Base-by-base conservation (phyloP, 2,329 filamentous ascomycete species). In the Exophiala alcalophila region DNA sequence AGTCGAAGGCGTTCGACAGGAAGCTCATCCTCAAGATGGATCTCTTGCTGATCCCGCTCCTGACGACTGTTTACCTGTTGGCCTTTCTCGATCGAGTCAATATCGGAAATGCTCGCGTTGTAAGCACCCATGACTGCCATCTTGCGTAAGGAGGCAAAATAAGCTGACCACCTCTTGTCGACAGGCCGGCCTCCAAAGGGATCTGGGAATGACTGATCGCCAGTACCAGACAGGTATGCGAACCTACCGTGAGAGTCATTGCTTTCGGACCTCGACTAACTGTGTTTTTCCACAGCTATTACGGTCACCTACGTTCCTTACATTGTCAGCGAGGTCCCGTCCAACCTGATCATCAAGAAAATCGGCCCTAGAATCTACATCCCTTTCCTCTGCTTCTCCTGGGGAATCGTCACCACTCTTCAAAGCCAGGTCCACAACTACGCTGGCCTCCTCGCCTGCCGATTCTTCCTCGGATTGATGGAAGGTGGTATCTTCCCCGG, bases 11-110 rank as follows among this genome's bases (percentile, higher is more conserved):
- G 15, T 29, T 40, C 19, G 47, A 52, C 25, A 12, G 24, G 14
- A 39, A 39, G 26, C n/a, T 39, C 23, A 11, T 28, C 42, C 19
- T 41, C 15, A 84, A 81, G 64, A 80, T 90, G 59, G 85, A 90
- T 61, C 61, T 79, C 53, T 78, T 76, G 53, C 73, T 83, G 15
- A 64, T 83, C 5, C 80, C 80, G 0, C 61, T 81, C 4, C 68
- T 84, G n/a, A 72, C 78, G 0, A 57, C 83, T 1, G 64, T 84
- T 1, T 83, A 83, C 52, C 67, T 84, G 10, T 82, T 77, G 62
- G 83, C 80, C 1, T 76, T 76, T 51, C 67, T 77, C 40, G 82
- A 86, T 60, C 73, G 83, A 30, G 83, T 81, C 11, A 86, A 85
- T 58, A 78, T 85, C 23, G 82, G 82, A 24, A 84, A 85, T 55